phyloP scores from a whole-genome alignment of 768 basidiomycete species.

The Boletus fagicola region DNA sequence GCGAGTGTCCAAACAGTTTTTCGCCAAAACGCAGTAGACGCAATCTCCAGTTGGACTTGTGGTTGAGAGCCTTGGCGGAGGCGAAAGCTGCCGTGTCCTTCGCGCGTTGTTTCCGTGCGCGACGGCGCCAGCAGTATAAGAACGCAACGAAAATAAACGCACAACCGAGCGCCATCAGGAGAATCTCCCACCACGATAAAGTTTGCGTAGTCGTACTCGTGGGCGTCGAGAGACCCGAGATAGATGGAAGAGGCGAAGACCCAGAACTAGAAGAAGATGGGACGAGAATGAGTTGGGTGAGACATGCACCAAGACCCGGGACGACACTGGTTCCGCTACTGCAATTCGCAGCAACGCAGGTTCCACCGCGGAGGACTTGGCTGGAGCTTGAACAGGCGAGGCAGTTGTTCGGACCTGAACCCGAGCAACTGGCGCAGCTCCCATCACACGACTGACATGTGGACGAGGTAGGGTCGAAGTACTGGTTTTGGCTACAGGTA shows the following conservation, averaged over 20 bases:
- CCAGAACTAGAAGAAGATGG: conserved; percentile 44
- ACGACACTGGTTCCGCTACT: conserved; percentile 53
- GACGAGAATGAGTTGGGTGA: conserved; percentile 67
- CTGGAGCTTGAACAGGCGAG: conserved; percentile 68
- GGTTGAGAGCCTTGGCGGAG: conserved; percentile 51
- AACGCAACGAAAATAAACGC: conserved; percentile 72
- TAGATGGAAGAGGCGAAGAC: conserved; percentile 44
- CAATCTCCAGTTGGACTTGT: conserved; percentile 51
- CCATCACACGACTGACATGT: conserved; percentile 72
- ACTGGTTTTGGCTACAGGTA: conserved; percentile 71
- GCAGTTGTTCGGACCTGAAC: conserved; percentile 63
- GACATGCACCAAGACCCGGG: conserved; percentile 72
- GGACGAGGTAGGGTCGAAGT: conserved; percentile 62
- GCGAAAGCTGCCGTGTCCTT: conserved; percentile 67
- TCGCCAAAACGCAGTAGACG: conserved; percentile 57
- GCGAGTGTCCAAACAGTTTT: conserved; percentile 52
- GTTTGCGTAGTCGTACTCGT: conserved; percentile 36
- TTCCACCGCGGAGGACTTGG: conserved; percentile 59
- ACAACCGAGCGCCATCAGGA: conserved; percentile 79
- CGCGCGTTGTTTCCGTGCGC: conserved; percentile 64
- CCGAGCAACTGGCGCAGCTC: conserved; percentile 77
- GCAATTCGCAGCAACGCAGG: conserved; percentile 65
- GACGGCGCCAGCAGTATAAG: conserved; percentile 68
- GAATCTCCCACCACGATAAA: conserved; percentile 80
- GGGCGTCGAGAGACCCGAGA: conserved; percentile 60